These are phyloP conservation scores for Gaertneriomyces semiglobifer DNA, from an alignment of 192 early-diverging fungal species.

Conservation along the genomic window DNA sequence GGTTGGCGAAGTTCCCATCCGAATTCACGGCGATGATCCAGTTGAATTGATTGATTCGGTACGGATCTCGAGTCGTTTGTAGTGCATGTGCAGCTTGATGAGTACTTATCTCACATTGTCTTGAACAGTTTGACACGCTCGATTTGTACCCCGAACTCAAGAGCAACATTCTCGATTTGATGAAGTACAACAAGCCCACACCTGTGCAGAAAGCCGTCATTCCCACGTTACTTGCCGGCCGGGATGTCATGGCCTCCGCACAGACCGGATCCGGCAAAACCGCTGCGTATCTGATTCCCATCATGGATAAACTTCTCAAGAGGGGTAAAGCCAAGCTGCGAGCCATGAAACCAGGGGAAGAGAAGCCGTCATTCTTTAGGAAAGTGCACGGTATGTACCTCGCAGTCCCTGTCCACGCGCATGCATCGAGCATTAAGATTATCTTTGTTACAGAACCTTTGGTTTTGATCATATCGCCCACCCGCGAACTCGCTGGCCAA, in stretches of 20 bases:
- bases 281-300: conserved; percentile 70
- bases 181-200: conserved; percentile 78
- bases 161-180: conserved; percentile 70
- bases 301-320: conserved; percentile 24
- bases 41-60: conserved; percentile 23
- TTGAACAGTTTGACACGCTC: conserved; percentile 46
- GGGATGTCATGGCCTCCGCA: conserved; percentile 83
- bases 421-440: too few relatives aligned
- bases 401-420: too few relatives aligned
- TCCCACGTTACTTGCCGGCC: conserved; percentile 35
- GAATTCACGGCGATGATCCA: conserved; percentile 49
- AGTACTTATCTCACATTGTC: conserved; percentile 32
- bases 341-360: neutral
- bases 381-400: neutral
- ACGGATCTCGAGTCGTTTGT: neutral
- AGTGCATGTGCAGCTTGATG: neutral
- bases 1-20: conserved; percentile 85
- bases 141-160: conserved; percentile 69
- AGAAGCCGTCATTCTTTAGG: conserved; percentile 7
- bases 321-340: conserved; percentile 20
- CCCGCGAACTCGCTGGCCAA: conserved; percentile 87
- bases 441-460: conserved; percentile 58
- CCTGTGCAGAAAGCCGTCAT: conserved; percentile 66
- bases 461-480: conserved; percentile 87
- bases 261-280: conserved; percentile 94